Evolutionary conservation across 2,329 filamentous ascomycete genomes (phyloP), one percentile per base, ranked within the genome.

Genomic region (Pseudogymnoascus sp.): DNA sequence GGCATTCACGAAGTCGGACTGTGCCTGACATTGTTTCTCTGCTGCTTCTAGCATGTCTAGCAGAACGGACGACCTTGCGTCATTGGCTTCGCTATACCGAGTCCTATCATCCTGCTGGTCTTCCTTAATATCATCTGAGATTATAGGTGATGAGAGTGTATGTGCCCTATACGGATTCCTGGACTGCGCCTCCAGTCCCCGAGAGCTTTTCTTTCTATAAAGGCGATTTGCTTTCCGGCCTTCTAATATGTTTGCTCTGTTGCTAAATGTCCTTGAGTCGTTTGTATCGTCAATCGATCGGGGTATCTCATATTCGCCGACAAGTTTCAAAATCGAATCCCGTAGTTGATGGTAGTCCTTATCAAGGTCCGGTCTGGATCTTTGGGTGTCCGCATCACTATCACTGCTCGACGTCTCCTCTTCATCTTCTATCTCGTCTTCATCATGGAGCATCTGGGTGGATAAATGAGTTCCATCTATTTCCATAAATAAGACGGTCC

Each of bases 261-360:
- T 90, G 72, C 87, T 90, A 66, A 90, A 87, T 34, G 82, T 85
- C 28, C 84, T 83, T 12, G 80, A 80, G 41, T 80, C 78, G 30
- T 79, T 80, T 58, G 83, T 81, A 4, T 81, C 79, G 50, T 87
- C 82, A 9, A 87, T 74, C 41, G 81, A 83, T 60, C 87, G 84
- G 0, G 88, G 87, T 43, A 91, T 89, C 68, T 94, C 90, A 64
- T 88, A 92, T 65, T 95, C 90, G 68, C 91, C 84, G 0, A 94
- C 88, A 4, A 95, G 78, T 70, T 88, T 91, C 62, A 91, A 75
- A 60, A 95, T 89, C 0, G 90, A 89, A 63, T 91, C 86, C 62
- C 92, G 87, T 3, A 95, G 75, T 65, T 90, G 87, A 69, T 91
- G 88, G 66, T 92, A 91, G 68, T 91, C 89, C 67, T 88, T 89